Percentiles rank a stretch among this genome's conserved stretches.
Evolutionary conservation across 2,329 filamentous ascomycete genomes (phyloP).

Genomic region (Sporothrix mexicana): DNA sequence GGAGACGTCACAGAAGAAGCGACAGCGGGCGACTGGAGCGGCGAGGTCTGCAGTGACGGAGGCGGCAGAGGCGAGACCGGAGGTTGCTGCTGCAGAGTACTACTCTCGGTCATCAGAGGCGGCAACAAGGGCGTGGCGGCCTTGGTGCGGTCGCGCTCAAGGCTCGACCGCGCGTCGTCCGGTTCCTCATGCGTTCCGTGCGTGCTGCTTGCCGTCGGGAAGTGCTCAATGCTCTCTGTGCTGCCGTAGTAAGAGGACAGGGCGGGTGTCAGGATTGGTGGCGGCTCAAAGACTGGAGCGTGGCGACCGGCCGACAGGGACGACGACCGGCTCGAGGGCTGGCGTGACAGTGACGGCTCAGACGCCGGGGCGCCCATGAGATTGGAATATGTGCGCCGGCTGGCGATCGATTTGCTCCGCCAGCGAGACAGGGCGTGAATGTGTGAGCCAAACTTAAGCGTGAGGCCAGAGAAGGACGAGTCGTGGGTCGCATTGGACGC

Average conservation of each 20-base stretch:
- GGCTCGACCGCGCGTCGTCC: constrained; percentile 50
- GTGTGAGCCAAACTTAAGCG: constrained; percentile 69
- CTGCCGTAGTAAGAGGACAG: constrained; percentile 65
- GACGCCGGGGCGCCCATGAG: constrained; percentile 67
- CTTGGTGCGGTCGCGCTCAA: constrained; percentile 63
- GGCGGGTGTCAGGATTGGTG: constrained; percentile 58
- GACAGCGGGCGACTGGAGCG: constrained; percentile 83
- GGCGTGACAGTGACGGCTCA: constrained; percentile 72
- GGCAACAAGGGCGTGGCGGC: constrained; percentile 85
- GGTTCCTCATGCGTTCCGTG: constrained; percentile 50
- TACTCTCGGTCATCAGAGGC: constrained; percentile 70
- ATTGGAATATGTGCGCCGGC: constrained; percentile 53
- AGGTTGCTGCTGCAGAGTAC: constrained; percentile 44
- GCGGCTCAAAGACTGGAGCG: constrained; percentile 53
- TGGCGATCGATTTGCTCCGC: constrained; percentile 49
- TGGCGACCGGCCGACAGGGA: constrained; percentile 70
- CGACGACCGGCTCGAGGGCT: constrained; percentile 77
- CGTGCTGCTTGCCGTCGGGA: constrained; percentile 36
- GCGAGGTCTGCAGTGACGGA: constrained; percentile 68
- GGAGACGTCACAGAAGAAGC: constrained; percentile 54
- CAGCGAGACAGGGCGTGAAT: constrained; percentile 60
- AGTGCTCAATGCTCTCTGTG: constrained; percentile 58
- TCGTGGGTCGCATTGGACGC: constrained; percentile 46
- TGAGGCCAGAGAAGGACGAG: constrained; percentile 65
- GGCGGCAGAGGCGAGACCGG: constrained; percentile 47